These are phyloP conservation scores for Leishmania major DNA, from an alignment of 208 protist species.

Conservation along the genomic window DNA sequence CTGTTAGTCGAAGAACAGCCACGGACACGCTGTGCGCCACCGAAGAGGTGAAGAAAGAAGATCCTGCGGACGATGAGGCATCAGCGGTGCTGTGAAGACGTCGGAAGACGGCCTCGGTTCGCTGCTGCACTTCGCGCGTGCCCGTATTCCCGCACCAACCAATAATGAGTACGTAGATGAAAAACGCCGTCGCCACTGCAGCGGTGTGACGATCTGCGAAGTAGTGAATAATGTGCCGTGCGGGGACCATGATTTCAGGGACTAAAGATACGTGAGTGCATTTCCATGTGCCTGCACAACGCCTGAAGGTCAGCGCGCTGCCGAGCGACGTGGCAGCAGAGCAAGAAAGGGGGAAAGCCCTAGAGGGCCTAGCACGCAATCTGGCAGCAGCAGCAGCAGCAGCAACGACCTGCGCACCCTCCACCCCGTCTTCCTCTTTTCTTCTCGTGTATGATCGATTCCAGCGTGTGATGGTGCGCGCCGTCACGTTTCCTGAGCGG, in stretches of 20 bases:
- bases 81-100: neutral
- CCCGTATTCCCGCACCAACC: constrained; percentile 6
- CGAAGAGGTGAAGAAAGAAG: neutral
- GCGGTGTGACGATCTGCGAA: constrained; percentile 28
- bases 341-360: neutral
- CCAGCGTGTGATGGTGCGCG: neutral
- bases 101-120: neutral
- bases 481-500: neutral
- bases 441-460: neutral
- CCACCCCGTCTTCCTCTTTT: neutral
- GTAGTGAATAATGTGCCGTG: constrained; percentile 8
- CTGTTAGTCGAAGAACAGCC: constrained; percentile 13
- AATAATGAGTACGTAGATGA: constrained; percentile 17
- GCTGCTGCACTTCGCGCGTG: constrained; percentile 10
- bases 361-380: neutral
- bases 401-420: neutral
- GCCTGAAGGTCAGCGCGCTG: neutral
- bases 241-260: constrained; percentile 5
- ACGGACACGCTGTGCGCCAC: constrained; percentile 1
- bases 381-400: neutral
- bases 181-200: constrained; percentile 12
- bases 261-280: neutral
- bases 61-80: neutral
- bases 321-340: neutral
- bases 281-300: neutral